These are phyloP conservation scores for Dinochytrium kinnereticum DNA, from an alignment of 371 early-diverging fungal species.

Conservation along the genomic window DNA sequence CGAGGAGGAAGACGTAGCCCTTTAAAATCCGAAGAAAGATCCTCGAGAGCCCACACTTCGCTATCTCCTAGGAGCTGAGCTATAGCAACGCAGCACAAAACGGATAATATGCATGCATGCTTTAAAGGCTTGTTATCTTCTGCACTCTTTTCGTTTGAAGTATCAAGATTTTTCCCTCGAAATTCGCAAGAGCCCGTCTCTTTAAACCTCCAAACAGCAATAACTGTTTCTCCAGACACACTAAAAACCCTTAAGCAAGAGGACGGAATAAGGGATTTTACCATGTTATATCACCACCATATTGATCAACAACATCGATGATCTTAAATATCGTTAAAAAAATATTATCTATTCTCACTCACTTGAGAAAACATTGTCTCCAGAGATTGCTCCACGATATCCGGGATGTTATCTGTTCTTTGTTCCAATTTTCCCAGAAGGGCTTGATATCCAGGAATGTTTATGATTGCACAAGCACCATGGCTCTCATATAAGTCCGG, in stretches of 20 bases:
- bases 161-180: neutral
- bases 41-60: constrained; percentile 27
- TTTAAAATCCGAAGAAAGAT: constrained; percentile 11
- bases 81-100: constrained; percentile 9
- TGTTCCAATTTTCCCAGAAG: neutral
- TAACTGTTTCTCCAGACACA: no score
- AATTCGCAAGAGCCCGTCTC: neutral
- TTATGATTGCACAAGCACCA: neutral
- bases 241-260: no score
- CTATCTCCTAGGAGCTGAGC: constrained; percentile 9
- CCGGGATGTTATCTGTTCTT: neutral
- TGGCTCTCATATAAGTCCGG: no score
- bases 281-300: no score
- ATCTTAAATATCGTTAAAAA: no score
- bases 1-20: constrained; percentile 13
- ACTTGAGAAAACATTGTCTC: neutral
- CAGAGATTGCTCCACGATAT: neutral
- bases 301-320: no score
- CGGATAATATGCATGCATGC: neutral
- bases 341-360: neutral
- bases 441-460: neutral
- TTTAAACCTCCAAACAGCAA: no score
- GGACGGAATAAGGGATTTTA: no score
- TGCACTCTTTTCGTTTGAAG: neutral
- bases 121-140: neutral